Conservation (phyloP, 2,329 filamentous ascomycete species). For the Monilinia laxa region DNA sequence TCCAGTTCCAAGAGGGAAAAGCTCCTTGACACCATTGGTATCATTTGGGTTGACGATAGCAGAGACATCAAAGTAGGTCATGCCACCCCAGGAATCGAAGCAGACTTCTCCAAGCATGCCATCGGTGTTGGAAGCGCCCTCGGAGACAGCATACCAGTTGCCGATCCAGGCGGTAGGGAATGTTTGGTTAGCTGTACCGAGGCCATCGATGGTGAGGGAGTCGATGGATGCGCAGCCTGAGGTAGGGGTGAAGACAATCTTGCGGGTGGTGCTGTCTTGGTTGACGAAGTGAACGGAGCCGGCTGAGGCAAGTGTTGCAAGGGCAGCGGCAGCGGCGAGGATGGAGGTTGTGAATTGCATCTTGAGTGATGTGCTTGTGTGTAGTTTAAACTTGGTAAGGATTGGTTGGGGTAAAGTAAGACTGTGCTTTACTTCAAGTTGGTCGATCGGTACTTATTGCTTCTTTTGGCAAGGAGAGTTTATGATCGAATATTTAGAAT, state of each 20-base stretch:
- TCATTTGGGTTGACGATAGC: slow-evolving; percentile 56
- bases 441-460: slow-evolving; percentile 29
- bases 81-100: slow-evolving; percentile 50
- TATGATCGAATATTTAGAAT: slow-evolving; percentile 16
- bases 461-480: slow-evolving; percentile 20
- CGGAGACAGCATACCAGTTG: slow-evolving; percentile 47
- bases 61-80: slow-evolving; percentile 59
- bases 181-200: slow-evolving; percentile 42
- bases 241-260: slow-evolving; percentile 38
- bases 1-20: slow-evolving; percentile 48
- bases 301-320: slow-evolving; percentile 47
- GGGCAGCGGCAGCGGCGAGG: slow-evolving; percentile 45
- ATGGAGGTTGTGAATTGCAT: slow-evolving; percentile 52
- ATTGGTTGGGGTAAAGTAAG: slow-evolving; percentile 31
- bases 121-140: slow-evolving; percentile 45
- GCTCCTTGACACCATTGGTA: slow-evolving; percentile 53
- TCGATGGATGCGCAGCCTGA: slow-evolving; percentile 28
- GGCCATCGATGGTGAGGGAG: slow-evolving; percentile 31
- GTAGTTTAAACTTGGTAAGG: slow-evolving; percentile 25
- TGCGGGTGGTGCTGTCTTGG: slow-evolving; percentile 49
- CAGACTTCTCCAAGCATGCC: slow-evolving; percentile 56
- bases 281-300: slow-evolving; percentile 58
- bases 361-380: slow-evolving; percentile 40
- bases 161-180: slow-evolving; percentile 45
- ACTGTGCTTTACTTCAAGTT: slow-evolving; percentile 32